These are phyloP conservation scores for Penicillium pancosmium DNA, from an alignment of 495 filamentous ascomycete species.

Conservation along the genomic window DNA sequence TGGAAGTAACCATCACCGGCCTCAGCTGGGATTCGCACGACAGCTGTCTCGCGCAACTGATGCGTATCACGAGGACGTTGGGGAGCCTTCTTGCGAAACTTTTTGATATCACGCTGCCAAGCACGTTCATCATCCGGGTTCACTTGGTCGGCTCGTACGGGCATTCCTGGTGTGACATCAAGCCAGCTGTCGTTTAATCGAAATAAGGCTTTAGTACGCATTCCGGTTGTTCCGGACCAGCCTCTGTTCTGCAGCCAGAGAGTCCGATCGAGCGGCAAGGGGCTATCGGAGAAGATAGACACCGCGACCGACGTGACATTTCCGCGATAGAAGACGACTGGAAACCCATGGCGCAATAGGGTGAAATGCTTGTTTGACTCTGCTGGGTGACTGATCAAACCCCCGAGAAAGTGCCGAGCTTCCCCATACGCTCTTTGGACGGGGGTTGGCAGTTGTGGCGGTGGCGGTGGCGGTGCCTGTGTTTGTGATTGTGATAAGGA, in stretches of 20 bases:
- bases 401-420: constrained; percentile 63
- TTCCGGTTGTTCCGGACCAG: constrained; percentile 68
- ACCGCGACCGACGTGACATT: constrained; percentile 62
- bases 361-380: constrained; percentile 68
- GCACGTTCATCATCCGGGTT: constrained; percentile 56
- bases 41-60: constrained; percentile 58
- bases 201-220: constrained; percentile 63
- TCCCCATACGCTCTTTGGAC: constrained; percentile 53
- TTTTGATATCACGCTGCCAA: constrained; percentile 68
- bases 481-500: neutral
- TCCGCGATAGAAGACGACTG: constrained; percentile 65
- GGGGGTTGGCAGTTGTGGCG: constrained; percentile 15
- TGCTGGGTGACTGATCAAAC: constrained; percentile 61
- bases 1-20: constrained; percentile 69
- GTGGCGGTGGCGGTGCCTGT: constrained; percentile 12
- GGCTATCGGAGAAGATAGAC: constrained; percentile 61
- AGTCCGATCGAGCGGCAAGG: constrained; percentile 58
- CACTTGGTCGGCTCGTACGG: constrained; percentile 47
- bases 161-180: constrained; percentile 61
- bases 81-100: constrained; percentile 54
- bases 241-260: constrained; percentile 69
- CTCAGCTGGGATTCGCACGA: constrained; percentile 63
- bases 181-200: constrained; percentile 60
- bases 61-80: constrained; percentile 49
- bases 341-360: constrained; percentile 66